These are phyloP conservation scores for Mucor velutinosus DNA, from an alignment of 371 early-diverging fungal species.

Conservation along the genomic window DNA sequence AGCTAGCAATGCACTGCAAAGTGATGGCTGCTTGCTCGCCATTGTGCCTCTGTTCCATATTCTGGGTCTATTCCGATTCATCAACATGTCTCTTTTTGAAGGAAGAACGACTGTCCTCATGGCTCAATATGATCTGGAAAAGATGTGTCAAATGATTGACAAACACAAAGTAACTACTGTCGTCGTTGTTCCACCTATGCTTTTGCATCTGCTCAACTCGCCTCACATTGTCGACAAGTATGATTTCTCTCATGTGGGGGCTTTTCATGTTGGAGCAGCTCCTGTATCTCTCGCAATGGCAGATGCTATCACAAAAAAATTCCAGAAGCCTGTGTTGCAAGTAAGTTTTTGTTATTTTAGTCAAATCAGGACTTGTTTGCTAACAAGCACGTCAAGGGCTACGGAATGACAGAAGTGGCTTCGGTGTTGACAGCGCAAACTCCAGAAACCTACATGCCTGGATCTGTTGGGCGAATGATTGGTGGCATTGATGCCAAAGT, in stretches of 20 bases:
- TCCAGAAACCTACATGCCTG: constrained; percentile 61
- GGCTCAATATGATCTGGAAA: constrained; percentile 29
- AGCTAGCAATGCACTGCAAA: background rate
- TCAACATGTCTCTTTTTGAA: constrained; percentile 6
- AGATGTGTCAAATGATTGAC: constrained; percentile 57
- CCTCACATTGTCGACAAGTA: constrained; percentile 55
- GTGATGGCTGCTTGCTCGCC: constrained; percentile 52
- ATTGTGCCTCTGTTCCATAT: constrained; percentile 84
- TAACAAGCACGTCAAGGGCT: constrained; percentile 30
- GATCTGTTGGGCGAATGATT: constrained; percentile 57
- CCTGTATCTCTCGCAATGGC: constrained; percentile 44
- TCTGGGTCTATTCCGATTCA: constrained; percentile 55
- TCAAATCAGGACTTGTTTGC: background rate
- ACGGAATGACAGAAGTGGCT: constrained; percentile 66
- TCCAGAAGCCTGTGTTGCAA: constrained; percentile 6
- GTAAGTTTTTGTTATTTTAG: background rate
- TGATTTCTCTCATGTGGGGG: constrained; percentile 58
- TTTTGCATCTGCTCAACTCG: constrained; percentile 41
- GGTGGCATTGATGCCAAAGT: constrained; percentile 39
- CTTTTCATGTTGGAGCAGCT: constrained; percentile 71
- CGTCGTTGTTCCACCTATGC: constrained; percentile 72
- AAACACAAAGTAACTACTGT: constrained; percentile 59
- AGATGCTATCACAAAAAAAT: background rate
- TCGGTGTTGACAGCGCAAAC: constrained; percentile 41
- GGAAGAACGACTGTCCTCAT: constrained; percentile 24